Evolutionary conservation across 176 grass and related monocot genomes (phyloP), one percentile per base, ranked within the genome.

Genomic region (Oryza glumipatula): DNA sequence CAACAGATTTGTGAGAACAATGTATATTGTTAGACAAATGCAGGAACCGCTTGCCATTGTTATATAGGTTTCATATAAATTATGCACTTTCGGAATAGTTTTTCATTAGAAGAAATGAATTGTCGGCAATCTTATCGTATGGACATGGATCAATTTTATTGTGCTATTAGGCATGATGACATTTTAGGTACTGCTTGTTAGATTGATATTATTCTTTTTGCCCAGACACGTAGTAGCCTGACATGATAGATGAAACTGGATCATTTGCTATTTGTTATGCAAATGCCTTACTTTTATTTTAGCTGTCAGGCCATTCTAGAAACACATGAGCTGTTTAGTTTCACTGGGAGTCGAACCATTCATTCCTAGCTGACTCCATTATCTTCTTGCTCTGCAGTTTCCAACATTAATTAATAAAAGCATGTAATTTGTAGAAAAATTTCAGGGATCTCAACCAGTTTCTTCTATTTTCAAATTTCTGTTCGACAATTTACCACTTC

Each of bases 401-500:
- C 52, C 4, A 47, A 60, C 72, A 64, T 48, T 64, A 22, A 61
- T 61, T 61, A 6, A 22, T 61, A 61, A 26, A 76, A 49, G 6
- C 60, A 44, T 39, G 61, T 13, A 77, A 41, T 8, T 30, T 46
- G 17, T 76, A 7, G 46, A 68, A 77, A 71, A 33, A 15, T 26
- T 70, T 65, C 16, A 77, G 19, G 26, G 21, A 79, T 84, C 66
- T 56, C 17, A 65, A 68, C 52, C 35, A 67, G 71, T 69, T 33
- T 76, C 16, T 33, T 21, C 14, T 48, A 32, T 32, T 21, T 43
- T 82, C 43, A 63, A 10, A 41, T 36, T 81, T 24, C 24, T 21
- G 21, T 5, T 72, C n/a, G 48, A 82, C 3, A 10, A 22, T 66
- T 61, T 88, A 30, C 11, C 56, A 86, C 22, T 86, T 83, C 47